Evolutionary conservation across 306 rosid species (phyloP).

Genomic region (Cucurbita argyrosperma): DNA sequence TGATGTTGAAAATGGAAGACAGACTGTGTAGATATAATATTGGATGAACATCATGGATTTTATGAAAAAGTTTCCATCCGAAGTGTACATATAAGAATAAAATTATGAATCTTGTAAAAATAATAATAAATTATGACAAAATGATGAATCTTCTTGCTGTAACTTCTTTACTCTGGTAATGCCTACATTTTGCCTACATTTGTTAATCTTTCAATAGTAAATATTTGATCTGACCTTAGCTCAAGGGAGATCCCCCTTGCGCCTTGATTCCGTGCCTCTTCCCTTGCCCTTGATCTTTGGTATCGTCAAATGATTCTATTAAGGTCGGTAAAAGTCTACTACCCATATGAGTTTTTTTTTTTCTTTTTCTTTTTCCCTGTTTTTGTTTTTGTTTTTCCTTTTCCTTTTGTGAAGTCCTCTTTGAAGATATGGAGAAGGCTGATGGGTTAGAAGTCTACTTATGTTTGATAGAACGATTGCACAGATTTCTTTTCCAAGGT

Average conservation of each 20-base stretch:
- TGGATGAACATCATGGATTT: not conserved
- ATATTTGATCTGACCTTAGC: not conserved
- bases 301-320: not conserved
- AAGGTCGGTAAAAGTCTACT: not conserved
- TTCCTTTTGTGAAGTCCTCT: no score
- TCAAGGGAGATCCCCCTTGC: not conserved
- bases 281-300: not conserved
- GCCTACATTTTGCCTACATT: not conserved
- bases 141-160: not conserved
- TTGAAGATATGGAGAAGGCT: no score
- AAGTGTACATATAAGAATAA: not conserved
- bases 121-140: not conserved
- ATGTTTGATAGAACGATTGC: no score
- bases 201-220: not conserved
- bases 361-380: no score
- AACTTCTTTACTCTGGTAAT: not conserved
- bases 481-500: no score
- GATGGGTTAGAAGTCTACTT: no score
- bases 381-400: no score
- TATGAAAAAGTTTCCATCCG: not conserved
- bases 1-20: conserved; percentile 4
- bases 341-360: not conserved
- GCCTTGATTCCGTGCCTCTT: not conserved
- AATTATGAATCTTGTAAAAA: not conserved
- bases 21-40: not conserved